Conservation (phyloP, 2,329 filamentous ascomycete species). For the Magnaporthiopsis rhizophila region DNA sequence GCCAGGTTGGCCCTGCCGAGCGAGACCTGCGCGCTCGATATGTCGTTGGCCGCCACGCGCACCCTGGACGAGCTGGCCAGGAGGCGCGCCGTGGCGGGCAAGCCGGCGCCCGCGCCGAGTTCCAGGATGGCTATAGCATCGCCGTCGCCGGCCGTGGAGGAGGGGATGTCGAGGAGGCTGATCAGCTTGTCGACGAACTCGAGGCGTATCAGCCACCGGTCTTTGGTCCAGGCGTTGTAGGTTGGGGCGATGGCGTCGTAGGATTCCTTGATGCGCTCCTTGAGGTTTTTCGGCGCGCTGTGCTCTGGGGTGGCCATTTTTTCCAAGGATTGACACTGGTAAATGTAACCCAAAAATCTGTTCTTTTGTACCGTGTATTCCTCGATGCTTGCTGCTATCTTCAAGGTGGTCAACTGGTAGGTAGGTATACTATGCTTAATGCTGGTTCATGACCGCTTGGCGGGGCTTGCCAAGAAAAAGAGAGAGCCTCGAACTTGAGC, state of each 20-base stretch:
- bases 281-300: conserved; percentile 21
- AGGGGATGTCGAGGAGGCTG: conserved; percentile 14
- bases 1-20: conserved; percentile 21
- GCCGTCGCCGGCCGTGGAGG: not conserved
- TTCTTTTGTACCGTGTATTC: too few species aligned
- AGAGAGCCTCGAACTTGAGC: too few species aligned
- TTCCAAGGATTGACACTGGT: not conserved
- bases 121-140: conserved; percentile 24
- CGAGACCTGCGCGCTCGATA: conserved; percentile 30
- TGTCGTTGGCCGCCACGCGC: conserved; percentile 30
- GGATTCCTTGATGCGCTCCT: conserved; percentile 22
- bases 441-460: too few species aligned
- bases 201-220: conserved; percentile 22
- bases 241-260: conserved; percentile 26
- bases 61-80: conserved; percentile 16
- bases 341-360: too few species aligned
- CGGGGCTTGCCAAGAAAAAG: not conserved
- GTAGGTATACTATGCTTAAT: too few species aligned
- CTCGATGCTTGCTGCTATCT: not conserved
- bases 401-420: too few species aligned
- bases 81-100: conserved; percentile 27
- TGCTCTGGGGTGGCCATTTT: not conserved
- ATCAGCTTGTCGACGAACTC: conserved; percentile 26
- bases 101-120: conserved; percentile 33
- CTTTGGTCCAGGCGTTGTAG: conserved; percentile 33